Conservation (phyloP, 2,329 filamentous ascomycete genomes). For the Venturia aucupariae region DNA sequence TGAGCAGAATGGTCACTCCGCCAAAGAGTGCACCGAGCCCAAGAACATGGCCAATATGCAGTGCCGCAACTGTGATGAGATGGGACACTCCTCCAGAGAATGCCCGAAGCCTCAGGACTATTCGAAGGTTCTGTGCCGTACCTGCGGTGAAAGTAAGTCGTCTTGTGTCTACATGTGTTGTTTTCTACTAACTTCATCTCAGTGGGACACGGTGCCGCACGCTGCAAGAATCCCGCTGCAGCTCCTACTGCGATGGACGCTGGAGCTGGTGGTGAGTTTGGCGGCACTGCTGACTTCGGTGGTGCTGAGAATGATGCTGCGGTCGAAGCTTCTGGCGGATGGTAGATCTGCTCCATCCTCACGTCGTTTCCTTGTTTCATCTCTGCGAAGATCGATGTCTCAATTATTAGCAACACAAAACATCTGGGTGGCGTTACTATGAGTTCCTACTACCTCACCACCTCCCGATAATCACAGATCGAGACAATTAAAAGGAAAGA, state of each 20-base stretch:
- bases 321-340: slow-evolving; percentile 1
- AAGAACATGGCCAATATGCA: slow-evolving; percentile 45
- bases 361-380: neutral
- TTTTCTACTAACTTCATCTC: neutral
- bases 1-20: slow-evolving; percentile 18
- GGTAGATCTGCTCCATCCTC: neutral
- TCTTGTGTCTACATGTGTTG: neutral
- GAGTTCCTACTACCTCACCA: too few relatives aligned
- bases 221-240: slow-evolving; percentile 26
- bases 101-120: slow-evolving; percentile 49
- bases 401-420: neutral
- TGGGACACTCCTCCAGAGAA: slow-evolving; percentile 28
- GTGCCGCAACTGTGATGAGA: slow-evolving; percentile 61
- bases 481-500: neutral
- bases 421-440: neutral
- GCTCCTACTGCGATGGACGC: slow-evolving; percentile 7
- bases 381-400: neutral
- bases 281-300: slow-evolving; percentile 13
- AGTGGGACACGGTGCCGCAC: slow-evolving; percentile 24
- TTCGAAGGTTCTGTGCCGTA: slow-evolving; percentile 38
- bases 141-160: slow-evolving; percentile 30
- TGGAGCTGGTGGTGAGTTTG: slow-evolving; percentile 11
- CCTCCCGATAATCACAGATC: neutral
- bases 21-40: slow-evolving; percentile 18
- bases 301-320: neutral